Evolutionary conservation across 805 yeast genomes (phyloP).

Genomic region (Candida pseudofarinosa): DNA sequence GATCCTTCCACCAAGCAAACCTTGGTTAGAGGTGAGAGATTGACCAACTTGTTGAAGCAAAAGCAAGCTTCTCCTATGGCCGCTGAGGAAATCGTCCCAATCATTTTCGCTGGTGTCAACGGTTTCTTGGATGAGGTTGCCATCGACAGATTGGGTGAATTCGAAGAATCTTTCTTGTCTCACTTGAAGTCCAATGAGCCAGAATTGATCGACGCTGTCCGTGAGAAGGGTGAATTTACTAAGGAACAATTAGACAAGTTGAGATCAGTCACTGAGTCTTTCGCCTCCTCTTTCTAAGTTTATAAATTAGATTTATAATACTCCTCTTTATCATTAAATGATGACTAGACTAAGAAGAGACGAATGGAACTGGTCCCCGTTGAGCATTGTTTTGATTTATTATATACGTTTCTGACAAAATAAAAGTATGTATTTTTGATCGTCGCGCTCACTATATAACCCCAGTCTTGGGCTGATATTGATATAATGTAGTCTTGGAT

Average conservation of each 20-base stretch:
- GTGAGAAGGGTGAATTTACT: conserved; percentile 84
- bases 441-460: neutral
- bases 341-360: conserved; percentile 5
- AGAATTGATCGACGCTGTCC: conserved; percentile 79
- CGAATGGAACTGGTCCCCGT: conserved; percentile 2
- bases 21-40: conserved; percentile 99
- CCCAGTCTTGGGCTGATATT: too few relatives aligned
- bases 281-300: conserved; percentile 77
- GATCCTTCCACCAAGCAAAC: conserved; percentile 99
- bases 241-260: conserved; percentile 82
- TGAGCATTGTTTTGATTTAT: conserved; percentile 7
- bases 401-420: conserved; percentile 6
- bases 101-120: conserved; percentile 99
- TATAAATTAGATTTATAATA: conserved; percentile 4
- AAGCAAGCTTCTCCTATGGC: conserved; percentile 94
- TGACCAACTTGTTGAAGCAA: conserved; percentile 97
- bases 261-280: conserved; percentile 88
- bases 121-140: conserved; percentile 93
- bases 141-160: conserved; percentile 80
- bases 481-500: too few relatives aligned
- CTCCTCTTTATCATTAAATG: neutral
- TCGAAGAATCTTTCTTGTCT: conserved; percentile 89
- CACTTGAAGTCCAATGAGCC: conserved; percentile 88
- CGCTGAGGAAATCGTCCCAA: conserved; percentile 99
- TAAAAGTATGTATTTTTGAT: conserved; percentile 7